Evolutionary conservation across 2,329 filamentous ascomycete genomes (phyloP), one percentile per base, ranked within the genome.

Genomic region (Eutypa lata): DNA sequence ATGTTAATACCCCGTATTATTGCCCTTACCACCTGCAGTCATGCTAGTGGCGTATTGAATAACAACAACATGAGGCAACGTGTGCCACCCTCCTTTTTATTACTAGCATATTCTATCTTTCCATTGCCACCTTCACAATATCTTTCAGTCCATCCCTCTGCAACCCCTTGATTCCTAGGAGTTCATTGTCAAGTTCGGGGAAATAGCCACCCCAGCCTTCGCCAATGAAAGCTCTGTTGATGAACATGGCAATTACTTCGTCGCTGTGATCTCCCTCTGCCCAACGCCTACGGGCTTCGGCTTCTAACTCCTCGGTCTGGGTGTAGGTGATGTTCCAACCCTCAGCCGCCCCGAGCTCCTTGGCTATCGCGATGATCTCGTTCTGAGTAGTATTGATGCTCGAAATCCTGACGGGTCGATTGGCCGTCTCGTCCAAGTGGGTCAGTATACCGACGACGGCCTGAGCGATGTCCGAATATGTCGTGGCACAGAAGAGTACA

Each of bases 191-290:
- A 18, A 47, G 52, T 24, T 57, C 52, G 10, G 57, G 57, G 37
- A 59, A 59, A 40, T 59, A 59, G n/a, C 57, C 57, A 47, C 57
- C 57, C 57, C 57, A 59, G 21, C 57, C 57, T 37, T 59, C 51
- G 7, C 57, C 57, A 37, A 59, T 59, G 50, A 59, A 59, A 16
- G 57, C 57, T 19, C 57, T 52, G 50, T 59, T 59, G 37, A 59
- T 59, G 43, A 59, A 59, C 57, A 59, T 59, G 16, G 57, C 55
- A 49, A 59, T 59, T 49, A 58, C 55, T 49, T 58, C 57, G 37
- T 59, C 57, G 57, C 57, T 58, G 54, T 57, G 57, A 26, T 59
- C 57, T 53, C 57, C 57, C 47, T 57, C 55, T 44, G 55, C 47
- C 57, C 57, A 59, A 21, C 57, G 57, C 37, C 52, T 48, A 18